Base-by-base conservation (phyloP, 2,329 filamentous ascomycete species). In the Coniochaeta hoffmannii region DNA sequence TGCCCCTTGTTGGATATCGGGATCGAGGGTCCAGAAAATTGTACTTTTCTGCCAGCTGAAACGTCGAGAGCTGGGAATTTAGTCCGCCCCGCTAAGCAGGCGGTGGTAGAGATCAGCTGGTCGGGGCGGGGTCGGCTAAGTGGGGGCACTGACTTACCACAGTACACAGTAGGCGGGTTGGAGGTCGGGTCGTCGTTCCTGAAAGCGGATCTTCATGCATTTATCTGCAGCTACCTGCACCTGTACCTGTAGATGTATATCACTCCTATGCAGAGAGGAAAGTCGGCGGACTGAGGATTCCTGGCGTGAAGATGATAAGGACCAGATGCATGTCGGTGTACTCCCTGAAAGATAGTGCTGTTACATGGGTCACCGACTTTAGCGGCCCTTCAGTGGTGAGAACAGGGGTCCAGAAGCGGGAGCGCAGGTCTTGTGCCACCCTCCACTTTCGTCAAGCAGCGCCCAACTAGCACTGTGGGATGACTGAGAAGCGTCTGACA, bases 81-180 rank as follows among this genome's bases (percentile, higher is more conserved):
- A 32, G 34, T 14, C 34, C 15, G 34, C 15, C 41, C 14, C 10
- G 4, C 15, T 24, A 22, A 2, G 5, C 12, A 28, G 24, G 41
- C 41, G 41, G 41, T 46, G 41, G 26, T 7, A n/a, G 41, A 46
- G 41, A 46, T 46, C 41, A 46, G 41, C 41, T 46, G 41, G 38
- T 7, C 24, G 11, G 10, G 41, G 41, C 36, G 36, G 41, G 41
- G 24, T 46, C 24, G 19, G 22, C 22, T 44, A 26, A 26, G 17
- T 12, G 17, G 38, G 38, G 17, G 5, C 15, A 26, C 15, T 46
- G 3, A 10, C 41, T 46, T 46, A n/a, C n/a, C n/a, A n/a, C n/a
- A n/a, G n/a, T n/a, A n/a, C n/a, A n/a, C n/a, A n/a, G n/a, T 19
- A 28, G 11, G 41, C 24, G 41, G 41, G 41, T 46, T 22, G 5